phyloP scores from a whole-genome alignment of 2,329 filamentous ascomycete genomes.

The Talaromyces rugulosus region DNA sequence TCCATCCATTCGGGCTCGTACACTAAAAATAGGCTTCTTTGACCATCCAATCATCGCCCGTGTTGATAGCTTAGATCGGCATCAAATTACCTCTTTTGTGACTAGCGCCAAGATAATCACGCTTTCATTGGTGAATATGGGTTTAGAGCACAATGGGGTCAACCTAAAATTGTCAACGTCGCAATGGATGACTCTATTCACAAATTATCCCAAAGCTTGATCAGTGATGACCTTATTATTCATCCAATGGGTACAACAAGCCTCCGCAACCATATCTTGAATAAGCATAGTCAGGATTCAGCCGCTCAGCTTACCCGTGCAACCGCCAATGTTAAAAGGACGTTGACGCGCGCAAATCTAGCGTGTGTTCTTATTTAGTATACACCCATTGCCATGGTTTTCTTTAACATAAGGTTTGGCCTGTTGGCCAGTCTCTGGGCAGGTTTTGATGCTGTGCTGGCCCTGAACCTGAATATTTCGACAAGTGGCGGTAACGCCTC shows the following conservation, averaged over 20 bases:
- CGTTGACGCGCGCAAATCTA: no score
- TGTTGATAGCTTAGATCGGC: not conserved
- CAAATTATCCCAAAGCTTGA: not conserved
- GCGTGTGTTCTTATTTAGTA: no score
- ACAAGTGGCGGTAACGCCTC: conserved; percentile 34
- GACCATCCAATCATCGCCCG: not conserved
- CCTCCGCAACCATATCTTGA: no score
- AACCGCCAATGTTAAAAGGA: no score
- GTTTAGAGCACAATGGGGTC: not conserved
- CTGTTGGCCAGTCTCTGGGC: not conserved
- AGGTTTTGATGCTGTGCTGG: not conserved
- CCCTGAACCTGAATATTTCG: conserved; percentile 8
- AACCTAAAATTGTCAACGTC: not conserved
- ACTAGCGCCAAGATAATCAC: not conserved
- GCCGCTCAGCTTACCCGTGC: no score
- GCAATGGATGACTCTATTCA: not conserved
- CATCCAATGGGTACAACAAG: no score
- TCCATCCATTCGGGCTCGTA: no score
- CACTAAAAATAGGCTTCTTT: not conserved
- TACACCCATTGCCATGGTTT: not conserved
- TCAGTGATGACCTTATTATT: no score
- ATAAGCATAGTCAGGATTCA: no score
- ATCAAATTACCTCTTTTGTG: not conserved
- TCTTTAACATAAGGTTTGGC: not conserved
- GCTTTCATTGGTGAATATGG: not conserved